phyloP scores from a whole-genome alignment of 352 stramenopile genomes.

The Globisporangium nodosum region DNA sequence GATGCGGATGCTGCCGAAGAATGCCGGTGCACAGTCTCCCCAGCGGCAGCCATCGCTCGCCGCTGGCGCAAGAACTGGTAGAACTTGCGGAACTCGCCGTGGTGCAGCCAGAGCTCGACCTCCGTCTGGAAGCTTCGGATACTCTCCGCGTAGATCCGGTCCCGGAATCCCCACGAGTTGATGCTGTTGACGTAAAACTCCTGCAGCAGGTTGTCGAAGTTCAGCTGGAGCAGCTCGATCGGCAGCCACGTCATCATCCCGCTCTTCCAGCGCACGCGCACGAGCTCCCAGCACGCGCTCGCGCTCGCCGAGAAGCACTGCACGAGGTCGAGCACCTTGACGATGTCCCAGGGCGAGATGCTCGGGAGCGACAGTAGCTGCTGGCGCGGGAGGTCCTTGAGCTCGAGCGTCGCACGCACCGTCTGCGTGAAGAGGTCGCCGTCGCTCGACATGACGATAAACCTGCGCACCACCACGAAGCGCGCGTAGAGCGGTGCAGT shows the following conservation, averaged over 20 bases:
- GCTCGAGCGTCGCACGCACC: constrained; percentile 22
- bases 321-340: constrained; percentile 70
- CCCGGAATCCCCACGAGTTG: constrained; percentile 66
- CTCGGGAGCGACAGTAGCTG: constrained; percentile 50
- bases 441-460: constrained; percentile 69
- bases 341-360: constrained; percentile 41
- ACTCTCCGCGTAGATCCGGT: constrained; percentile 34
- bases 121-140: constrained; percentile 43
- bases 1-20: background rate
- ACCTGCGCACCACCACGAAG: constrained; percentile 58
- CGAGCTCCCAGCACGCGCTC: constrained; percentile 57
- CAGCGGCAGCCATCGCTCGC: constrained; percentile 3
- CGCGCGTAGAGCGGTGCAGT: constrained; percentile 40
- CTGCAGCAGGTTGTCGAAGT: constrained; percentile 41
- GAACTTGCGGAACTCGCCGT: constrained; percentile 60
- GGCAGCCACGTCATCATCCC: constrained; percentile 63
- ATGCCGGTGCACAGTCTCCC: background rate
- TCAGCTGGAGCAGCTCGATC: constrained; percentile 45
- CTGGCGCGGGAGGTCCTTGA: constrained; percentile 33
- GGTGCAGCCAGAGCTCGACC: constrained; percentile 69
- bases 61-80: constrained; percentile 37
- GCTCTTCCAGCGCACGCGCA: constrained; percentile 62
- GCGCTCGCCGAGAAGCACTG: constrained; percentile 42
- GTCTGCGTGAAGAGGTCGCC: constrained; percentile 63
- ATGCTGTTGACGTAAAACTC: constrained; percentile 75